phyloP scores from a whole-genome alignment of 83 land plant genomes.

The Picea mariana region DNA sequence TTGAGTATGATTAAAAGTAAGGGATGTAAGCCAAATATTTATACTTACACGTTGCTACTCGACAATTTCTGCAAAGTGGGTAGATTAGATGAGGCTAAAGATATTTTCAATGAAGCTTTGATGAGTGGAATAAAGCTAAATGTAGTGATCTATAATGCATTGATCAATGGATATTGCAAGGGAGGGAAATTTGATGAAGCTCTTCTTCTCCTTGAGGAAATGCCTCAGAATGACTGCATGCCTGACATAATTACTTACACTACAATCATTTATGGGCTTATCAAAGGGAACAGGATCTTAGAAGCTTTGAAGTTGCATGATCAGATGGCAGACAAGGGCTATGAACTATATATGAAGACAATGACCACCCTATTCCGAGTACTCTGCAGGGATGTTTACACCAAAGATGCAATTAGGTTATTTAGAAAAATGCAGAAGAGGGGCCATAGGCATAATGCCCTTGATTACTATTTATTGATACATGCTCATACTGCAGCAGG shows the following conservation, averaged over 20 bases:
- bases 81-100: slow-evolving; percentile 5
- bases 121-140: background rate
- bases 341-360: background rate
- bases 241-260: slow-evolving; percentile 10
- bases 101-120: slow-evolving; percentile 9
- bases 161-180: slow-evolving; percentile 17
- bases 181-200: slow-evolving; percentile 3
- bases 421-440: slow-evolving; percentile 12
- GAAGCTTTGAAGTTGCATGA: slow-evolving; percentile 10
- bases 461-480: slow-evolving; percentile 5
- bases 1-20: background rate
- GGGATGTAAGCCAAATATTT: slow-evolving; percentile 15
- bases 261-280: background rate
- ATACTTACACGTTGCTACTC: slow-evolving; percentile 16
- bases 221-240: background rate
- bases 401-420: background rate
- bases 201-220: background rate
- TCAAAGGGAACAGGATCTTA: background rate
- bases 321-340: slow-evolving; percentile 2
- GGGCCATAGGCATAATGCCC: background rate
- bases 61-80: slow-evolving; percentile 15
- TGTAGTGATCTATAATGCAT: slow-evolving; percentile 7
- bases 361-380: background rate
- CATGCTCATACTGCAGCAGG: slow-evolving; percentile 5
- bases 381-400: background rate